Evolutionary conservation across 2,329 filamentous ascomycete species (phyloP).

Genomic region (Botrytis hyacinthi): DNA sequence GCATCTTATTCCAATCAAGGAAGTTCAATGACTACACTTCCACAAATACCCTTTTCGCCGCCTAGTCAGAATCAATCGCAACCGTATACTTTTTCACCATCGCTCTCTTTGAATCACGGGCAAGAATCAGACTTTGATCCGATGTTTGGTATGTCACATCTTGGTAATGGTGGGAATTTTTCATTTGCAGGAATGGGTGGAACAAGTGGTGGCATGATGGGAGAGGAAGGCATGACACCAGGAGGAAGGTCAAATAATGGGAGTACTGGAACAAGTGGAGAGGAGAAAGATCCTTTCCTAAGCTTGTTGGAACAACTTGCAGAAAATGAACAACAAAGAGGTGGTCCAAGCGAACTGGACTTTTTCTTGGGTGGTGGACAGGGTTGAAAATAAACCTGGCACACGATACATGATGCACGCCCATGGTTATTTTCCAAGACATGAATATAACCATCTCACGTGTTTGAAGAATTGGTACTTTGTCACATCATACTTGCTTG

Average conservation of each 20-base stretch:
- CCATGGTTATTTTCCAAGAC: background rate
- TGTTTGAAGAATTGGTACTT: background rate
- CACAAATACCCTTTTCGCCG: constrained; percentile 38
- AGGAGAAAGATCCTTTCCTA: constrained; percentile 79
- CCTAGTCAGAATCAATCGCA: constrained; percentile 20
- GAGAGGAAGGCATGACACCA: constrained; percentile 42
- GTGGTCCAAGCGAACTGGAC: constrained; percentile 71
- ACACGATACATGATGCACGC: no score
- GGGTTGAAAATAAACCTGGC: background rate
- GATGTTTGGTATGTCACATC: constrained; percentile 57
- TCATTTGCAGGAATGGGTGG: constrained; percentile 46
- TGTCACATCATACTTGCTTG: background rate
- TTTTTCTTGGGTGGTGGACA: constrained; percentile 59
- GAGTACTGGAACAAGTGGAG: constrained; percentile 49
- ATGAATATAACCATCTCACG: background rate
- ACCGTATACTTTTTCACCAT: constrained; percentile 28
- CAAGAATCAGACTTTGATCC: constrained; percentile 49
- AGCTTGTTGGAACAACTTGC: constrained; percentile 77
- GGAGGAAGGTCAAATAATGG: constrained; percentile 50
- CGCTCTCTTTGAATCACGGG: constrained; percentile 24
- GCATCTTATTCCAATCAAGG: constrained; percentile 1
- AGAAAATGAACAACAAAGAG: constrained; percentile 71
- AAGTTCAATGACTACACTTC: constrained; percentile 16
- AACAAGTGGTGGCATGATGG: constrained; percentile 44
- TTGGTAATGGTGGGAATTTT: constrained; percentile 48